phyloP scores from a whole-genome alignment of 1,139 yeast species.

The Pichia sp. region DNA sequence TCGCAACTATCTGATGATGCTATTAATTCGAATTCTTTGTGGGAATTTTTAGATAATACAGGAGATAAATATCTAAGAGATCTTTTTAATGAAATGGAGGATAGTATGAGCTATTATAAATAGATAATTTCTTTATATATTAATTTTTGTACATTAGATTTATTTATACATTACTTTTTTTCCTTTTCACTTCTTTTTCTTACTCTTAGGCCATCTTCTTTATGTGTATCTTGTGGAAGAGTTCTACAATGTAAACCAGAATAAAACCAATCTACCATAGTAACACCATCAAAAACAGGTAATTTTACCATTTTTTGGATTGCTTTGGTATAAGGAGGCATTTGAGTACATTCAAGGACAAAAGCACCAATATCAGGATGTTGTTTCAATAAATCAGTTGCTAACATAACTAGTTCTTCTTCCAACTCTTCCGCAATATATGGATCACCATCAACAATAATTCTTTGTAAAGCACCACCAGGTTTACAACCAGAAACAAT shows the following conservation, averaged over 20 bases:
- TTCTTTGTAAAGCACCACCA: slow-evolving; percentile 25
- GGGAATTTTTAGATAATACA: slow-evolving; percentile 25
- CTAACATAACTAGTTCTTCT: slow-evolving; percentile 26
- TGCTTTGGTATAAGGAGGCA: slow-evolving; percentile 18
- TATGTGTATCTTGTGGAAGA: slow-evolving; percentile 19
- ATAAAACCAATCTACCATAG: slow-evolving; percentile 29
- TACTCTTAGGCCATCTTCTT: slow-evolving; percentile 21
- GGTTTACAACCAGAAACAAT: slow-evolving; percentile 22
- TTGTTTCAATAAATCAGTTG: slow-evolving; percentile 11
- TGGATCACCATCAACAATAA: slow-evolving; percentile 24
- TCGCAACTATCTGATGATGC: not conserved
- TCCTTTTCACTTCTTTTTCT: slow-evolving; percentile 21
- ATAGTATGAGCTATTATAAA: slow-evolving; percentile 7
- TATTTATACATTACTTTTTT: slow-evolving; percentile 14
- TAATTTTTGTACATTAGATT: not conserved
- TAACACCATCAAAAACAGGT: slow-evolving; percentile 17
- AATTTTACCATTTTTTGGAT: slow-evolving; percentile 18
- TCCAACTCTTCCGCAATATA: slow-evolving; percentile 26
- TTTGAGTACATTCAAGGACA: slow-evolving; percentile 19
- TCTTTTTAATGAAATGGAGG: slow-evolving; percentile 24
- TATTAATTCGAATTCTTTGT: slow-evolving; percentile 14
- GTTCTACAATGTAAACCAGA: slow-evolving; percentile 22
- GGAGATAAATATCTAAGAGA: slow-evolving; percentile 24
- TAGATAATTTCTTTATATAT: not conserved
- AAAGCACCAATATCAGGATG: slow-evolving; percentile 14